Conservation (phyloP, 1,284 basidiomycete genomes). For the Trichosporon coremiiforme region DNA sequence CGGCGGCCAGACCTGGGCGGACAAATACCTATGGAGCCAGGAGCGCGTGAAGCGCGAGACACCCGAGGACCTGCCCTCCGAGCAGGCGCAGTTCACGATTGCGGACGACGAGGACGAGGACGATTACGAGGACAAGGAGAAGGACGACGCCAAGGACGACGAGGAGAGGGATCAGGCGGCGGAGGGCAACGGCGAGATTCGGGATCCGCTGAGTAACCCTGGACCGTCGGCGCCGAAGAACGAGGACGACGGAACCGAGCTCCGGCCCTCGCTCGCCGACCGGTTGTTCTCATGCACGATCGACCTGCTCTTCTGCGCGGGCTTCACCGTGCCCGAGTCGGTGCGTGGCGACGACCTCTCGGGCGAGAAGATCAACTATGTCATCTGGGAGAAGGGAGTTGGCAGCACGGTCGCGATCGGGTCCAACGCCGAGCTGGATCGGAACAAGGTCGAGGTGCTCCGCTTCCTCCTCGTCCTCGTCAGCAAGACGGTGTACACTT, state of each 20-base stretch:
- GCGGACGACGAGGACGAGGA: conserved; percentile 60
- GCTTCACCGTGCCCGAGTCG: conserved; percentile 79
- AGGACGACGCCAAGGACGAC: conserved; percentile 41
- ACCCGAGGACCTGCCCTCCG: conserved; percentile 3
- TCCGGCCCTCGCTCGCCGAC: conserved; percentile 72
- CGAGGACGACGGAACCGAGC: conserved; percentile 49
- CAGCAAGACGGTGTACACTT: conserved; percentile 81
- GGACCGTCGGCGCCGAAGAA: conserved; percentile 19
- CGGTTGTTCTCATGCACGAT: conserved; percentile 73
- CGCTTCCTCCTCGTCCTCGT: conserved; percentile 80
- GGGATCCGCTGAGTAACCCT: conserved; percentile 43
- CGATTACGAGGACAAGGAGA: conserved; percentile 35
- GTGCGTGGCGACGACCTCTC: conserved; percentile 68
- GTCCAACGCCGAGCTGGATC: conserved; percentile 68
- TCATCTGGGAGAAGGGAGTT: conserved; percentile 81
- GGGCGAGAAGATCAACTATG: conserved; percentile 71
- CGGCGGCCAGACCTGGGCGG: conserved; percentile 27
- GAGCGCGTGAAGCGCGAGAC: conserved; percentile 17
- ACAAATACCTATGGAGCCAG: conserved; percentile 27
- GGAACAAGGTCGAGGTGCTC: conserved; percentile 80
- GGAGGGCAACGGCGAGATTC: conserved; percentile 62
- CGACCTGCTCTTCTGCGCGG: conserved; percentile 86
- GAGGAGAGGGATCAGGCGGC: conserved; percentile 24
- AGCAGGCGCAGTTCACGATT: conserved; percentile 69
- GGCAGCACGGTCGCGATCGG: conserved; percentile 77